Evolutionary conservation across 257 asterid species (phyloP).

Genomic region (Rubia yunnanensis): DNA sequence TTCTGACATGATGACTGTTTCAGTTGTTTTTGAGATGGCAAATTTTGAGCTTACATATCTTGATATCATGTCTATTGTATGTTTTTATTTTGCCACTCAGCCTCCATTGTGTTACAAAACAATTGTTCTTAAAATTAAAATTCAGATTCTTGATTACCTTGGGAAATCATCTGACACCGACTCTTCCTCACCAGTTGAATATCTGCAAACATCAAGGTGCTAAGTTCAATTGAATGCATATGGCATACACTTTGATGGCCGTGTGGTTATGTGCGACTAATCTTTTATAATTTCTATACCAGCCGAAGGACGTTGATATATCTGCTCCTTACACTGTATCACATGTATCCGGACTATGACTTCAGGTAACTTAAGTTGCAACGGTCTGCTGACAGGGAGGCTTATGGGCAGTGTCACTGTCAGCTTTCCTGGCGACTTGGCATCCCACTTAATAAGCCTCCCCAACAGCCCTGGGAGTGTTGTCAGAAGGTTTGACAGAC

Average conservation of each 20-base stretch:
- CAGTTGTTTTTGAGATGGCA: not conserved
- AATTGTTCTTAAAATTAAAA: not conserved
- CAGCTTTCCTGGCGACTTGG: constrained; percentile 98
- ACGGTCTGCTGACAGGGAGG: constrained; percentile 40
- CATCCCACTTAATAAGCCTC: constrained; percentile 87
- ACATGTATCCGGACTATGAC: not conserved
- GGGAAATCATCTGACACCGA: constrained; percentile 72
- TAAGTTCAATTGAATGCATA: constrained; percentile 17
- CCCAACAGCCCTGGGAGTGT: constrained; percentile 82
- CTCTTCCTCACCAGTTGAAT: constrained; percentile 78
- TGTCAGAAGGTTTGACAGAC: constrained; percentile 99
- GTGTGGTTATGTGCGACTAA: constrained; percentile 13
- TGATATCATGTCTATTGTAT: not conserved
- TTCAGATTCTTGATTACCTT: constrained; percentile 68
- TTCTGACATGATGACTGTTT: not conserved
- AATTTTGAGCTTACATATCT: not conserved
- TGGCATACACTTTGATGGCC: not conserved
- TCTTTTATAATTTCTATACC: constrained; percentile 16
- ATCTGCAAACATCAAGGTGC: constrained; percentile 74
- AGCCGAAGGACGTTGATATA: constrained; percentile 92
- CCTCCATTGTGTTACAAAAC: not conserved
- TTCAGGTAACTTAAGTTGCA: constrained; percentile 14
- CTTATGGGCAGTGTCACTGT: constrained; percentile 97
- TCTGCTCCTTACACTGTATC: constrained; percentile 87
- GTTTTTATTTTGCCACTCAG: not conserved